Evolutionary conservation across 2,329 filamentous ascomycete genomes (phyloP).

Genomic region (Claviceps cyperi): DNA sequence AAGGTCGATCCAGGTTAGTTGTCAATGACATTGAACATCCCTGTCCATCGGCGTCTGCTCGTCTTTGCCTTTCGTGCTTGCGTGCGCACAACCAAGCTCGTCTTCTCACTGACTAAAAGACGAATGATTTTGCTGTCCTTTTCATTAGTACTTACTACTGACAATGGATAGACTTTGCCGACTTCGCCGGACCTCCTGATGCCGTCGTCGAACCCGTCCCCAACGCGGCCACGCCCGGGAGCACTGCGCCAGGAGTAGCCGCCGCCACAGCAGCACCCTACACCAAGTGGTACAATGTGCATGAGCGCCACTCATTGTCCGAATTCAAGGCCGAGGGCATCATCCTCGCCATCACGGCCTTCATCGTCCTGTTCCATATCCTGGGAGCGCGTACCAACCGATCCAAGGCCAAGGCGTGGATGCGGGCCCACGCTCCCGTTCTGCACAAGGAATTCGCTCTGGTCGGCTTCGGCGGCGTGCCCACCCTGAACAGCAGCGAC

Average conservation of each 20-base stretch:
- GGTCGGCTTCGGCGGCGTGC: conserved; percentile 60
- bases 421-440: conserved; percentile 54
- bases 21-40: background rate
- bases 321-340: conserved; percentile 84
- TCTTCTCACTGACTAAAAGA: no score
- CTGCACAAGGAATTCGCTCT: conserved; percentile 72
- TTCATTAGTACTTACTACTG: background rate
- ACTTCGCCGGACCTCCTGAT: conserved; percentile 70
- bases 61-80: background rate
- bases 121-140: no score
- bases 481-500: conserved; percentile 24
- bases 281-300: conserved; percentile 93
- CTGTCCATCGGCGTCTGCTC: background rate
- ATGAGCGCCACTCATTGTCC: conserved; percentile 69
- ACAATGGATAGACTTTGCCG: conserved; percentile 61
- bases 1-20: conserved; percentile 50
- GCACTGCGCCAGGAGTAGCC: conserved; percentile 31
- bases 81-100: background rate
- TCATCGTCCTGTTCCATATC: conserved; percentile 67
- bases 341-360: conserved; percentile 58
- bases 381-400: conserved; percentile 71
- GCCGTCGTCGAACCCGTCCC: conserved; percentile 39
- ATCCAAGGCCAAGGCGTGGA: conserved; percentile 67
- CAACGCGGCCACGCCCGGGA: conserved; percentile 31
- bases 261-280: conserved; percentile 46